Evolutionary conservation across 805 yeast species (phyloP), one percentile per base, ranked within the genome.

Genomic region (Kodamaea kaohsiungensis): DNA sequence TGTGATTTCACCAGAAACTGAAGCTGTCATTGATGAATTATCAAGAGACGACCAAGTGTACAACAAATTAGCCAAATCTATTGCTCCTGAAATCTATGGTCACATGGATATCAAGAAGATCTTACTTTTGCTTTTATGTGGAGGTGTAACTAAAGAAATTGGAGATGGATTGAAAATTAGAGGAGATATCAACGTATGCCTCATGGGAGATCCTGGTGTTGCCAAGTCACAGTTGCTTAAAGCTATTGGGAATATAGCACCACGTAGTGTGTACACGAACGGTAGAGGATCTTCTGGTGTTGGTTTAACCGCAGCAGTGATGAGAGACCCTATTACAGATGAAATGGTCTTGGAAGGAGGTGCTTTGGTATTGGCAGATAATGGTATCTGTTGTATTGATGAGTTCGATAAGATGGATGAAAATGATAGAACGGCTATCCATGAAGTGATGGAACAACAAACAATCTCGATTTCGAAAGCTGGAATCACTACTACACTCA

Each of bases 151-250:
- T 48, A 95, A 95, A 69, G 89, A 86, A 65, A 85, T 93, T 62
- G 96, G 96, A 46, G 99, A 95, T 73, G 99, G 99, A 60, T 85
- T 95, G 90, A 85, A 88, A 65, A 95, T 95, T 65, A 86, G 99
- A 77, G 99, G 99, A 65, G 99, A 95, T 69, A 89, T 95, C 62
- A 95, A 95, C 66, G 83, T 95, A 53, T 88, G 98, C 75, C 79
- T 95, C 51, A 93, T 95, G 98, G 99, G 99, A 63, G 99, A 95
- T 67, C 99, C 99, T 43, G 99, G 99, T 79, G 99, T 95, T 52
- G 99, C 99, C 65, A 95, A 95, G 73, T 95, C 98, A 2, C 99
- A 95, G 79, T 77, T 95, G 65, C 78, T 95, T 59, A 95, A 95
- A 69, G 88, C 96, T 35, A 90, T 95, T 60, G 81, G 91, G 56